A percentile compares a stretch with the other conserved stretches of the same genome.
phyloP scores from a whole-genome alignment of 805 yeast species.

The Nakazawaea pomicola region DNA sequence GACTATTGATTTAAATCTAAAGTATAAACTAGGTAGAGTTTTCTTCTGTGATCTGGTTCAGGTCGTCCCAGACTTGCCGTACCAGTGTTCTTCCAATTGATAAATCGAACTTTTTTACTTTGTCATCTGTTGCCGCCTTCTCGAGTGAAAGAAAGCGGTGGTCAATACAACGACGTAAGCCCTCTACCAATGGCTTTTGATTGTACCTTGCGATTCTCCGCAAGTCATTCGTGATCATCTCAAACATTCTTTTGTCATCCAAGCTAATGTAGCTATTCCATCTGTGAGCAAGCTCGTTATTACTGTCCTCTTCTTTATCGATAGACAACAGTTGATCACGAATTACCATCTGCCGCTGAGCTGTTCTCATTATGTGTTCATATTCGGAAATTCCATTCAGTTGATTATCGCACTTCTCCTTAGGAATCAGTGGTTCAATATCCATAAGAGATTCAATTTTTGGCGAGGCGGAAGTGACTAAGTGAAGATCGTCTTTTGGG shows the following conservation, averaged over 20 bases:
- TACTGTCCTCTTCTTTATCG: constrained; percentile 3
- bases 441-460: too few species aligned
- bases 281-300: constrained; percentile 9
- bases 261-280: constrained; percentile 21
- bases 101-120: constrained; percentile 5
- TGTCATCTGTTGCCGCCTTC: neutral
- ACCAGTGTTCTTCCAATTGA: neutral
- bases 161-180: constrained; percentile 10
- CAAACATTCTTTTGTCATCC: constrained; percentile 22
- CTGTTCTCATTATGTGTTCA: constrained; percentile 20
- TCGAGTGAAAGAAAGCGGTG: neutral
- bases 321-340: constrained; percentile 13
- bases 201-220: constrained; percentile 23
- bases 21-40: too few species aligned
- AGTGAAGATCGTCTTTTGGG: neutral
- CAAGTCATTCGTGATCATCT: constrained; percentile 23
- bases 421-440: too few species aligned
- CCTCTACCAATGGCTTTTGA: constrained; percentile 21
- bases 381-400: constrained; percentile 7
- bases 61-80: constrained; percentile 2
- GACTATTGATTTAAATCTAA: neutral
- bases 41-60: constrained; percentile 2
- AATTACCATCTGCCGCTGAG: constrained; percentile 23
- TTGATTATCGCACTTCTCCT: too few species aligned
- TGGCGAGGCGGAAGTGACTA: too few species aligned